These are phyloP conservation scores for Lasiodiplodia hormozganensis DNA, from an alignment of 2,329 filamentous ascomycete genomes.

Conservation along the genomic window DNA sequence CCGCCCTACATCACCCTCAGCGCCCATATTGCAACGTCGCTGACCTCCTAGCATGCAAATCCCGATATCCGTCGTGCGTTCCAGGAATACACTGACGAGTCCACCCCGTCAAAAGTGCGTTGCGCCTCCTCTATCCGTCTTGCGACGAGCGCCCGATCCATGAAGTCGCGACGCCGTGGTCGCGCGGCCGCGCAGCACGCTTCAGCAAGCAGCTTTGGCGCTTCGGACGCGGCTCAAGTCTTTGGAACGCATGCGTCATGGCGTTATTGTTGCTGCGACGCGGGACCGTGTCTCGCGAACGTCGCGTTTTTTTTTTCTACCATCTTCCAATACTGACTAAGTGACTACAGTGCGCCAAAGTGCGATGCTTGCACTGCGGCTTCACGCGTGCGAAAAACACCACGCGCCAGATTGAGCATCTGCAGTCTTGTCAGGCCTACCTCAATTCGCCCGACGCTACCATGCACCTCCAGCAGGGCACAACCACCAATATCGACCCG, in stretches of 20 bases:
- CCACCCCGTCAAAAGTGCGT: constrained; percentile 49
- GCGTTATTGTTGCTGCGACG: not conserved
- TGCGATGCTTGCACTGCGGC: constrained; percentile 57
- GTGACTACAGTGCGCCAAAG: constrained; percentile 52
- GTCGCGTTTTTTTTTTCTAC: not conserved
- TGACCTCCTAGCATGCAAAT: constrained; percentile 44
- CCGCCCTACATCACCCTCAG: constrained; percentile 8
- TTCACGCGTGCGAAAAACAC: constrained; percentile 59
- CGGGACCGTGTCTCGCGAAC: not conserved
- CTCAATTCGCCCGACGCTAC: constrained; percentile 53
- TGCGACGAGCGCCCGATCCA: constrained; percentile 10
- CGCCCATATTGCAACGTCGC: constrained; percentile 11
- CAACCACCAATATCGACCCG: constrained; percentile 16
- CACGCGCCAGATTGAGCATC: constrained; percentile 59
- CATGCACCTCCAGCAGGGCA: constrained; percentile 37
- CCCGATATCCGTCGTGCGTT: constrained; percentile 51
- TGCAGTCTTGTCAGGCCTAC: constrained; percentile 54
- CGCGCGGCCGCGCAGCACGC: not conserved
- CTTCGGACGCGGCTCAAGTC: not conserved
- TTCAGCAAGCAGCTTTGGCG: not conserved
- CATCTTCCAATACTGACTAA: constrained; percentile 9
- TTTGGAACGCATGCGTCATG: not conserved
- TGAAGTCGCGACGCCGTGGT: not conserved
- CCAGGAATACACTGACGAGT: constrained; percentile 50
- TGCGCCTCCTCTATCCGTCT: constrained; percentile 7